Evolutionary conservation across 306 rosid genomes (phyloP), one percentile per base, ranked within the genome.

Genomic region (Astragalus membranaceus): DNA sequence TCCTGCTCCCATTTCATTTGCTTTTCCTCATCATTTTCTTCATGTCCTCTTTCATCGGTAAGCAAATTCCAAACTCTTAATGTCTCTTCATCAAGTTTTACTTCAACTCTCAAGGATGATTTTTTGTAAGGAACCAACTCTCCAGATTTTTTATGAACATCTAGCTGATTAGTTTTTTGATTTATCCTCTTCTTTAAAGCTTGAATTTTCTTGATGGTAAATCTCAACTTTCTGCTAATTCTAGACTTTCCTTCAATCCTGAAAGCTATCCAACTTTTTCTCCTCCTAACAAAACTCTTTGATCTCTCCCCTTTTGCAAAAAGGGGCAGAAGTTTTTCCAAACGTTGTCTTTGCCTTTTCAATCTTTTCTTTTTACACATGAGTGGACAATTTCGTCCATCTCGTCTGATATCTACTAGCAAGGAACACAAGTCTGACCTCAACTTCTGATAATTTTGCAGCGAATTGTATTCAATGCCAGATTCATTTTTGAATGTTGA

Each of bases 11-110:
- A 77, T 1, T 46, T 10, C 7, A 8, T 36, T n/a, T 10, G 15
- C 35, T 46, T 70, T 10, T 3, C 6, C 50, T 78, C 73, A 35
- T 78, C 79, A 17, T 15, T 36, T 10, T 81, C 77, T 0, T 70
- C 67, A 0, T 57, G n/a, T 13, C 16, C 33, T 10, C 46, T 69
- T 15, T 36, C 73, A 37, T 73, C 47, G 62, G 64, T 12, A 2
- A 84, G 17, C 7, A 76, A 30, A 12, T 65, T 66, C 89, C 89
- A 88, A 9, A 74, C 73, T 13, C 60, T 69, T 15, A 56, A 8
- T 0, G 72, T 72, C 29, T 78, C 74, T n/a, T 75, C 13, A 10
- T 74, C 84, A 32, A 70, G 47, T 1, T 67, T 11, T 9, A 81
- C 42, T 6, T 75, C 57, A n/a, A 10, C 29, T 1, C 2, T 29